Conservation (phyloP, 257 asterid genomes). For the Datura wrightii region DNA sequence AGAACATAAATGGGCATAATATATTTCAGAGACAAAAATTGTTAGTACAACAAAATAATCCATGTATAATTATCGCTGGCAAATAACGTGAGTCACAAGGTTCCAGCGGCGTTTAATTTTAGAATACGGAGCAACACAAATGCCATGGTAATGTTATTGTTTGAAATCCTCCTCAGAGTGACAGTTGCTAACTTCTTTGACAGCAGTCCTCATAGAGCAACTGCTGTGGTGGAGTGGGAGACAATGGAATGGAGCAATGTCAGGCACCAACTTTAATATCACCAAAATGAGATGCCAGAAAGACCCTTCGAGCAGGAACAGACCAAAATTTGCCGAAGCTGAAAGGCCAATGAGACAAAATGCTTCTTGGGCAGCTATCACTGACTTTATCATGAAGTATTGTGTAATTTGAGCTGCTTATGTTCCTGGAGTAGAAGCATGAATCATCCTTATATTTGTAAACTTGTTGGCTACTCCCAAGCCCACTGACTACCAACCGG, state of each 20-base stretch:
- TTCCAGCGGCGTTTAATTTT: neutral
- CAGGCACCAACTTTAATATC: neutral
- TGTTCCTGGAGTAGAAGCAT: conserved; percentile 60
- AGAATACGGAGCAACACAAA: neutral
- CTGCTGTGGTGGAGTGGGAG: neutral
- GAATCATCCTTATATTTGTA: conserved; percentile 46
- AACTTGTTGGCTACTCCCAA: conserved; percentile 70
- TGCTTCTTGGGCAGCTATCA: conserved; percentile 36
- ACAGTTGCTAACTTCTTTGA: conserved; percentile 8
- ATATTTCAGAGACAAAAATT: neutral
- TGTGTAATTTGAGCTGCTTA: conserved; percentile 80
- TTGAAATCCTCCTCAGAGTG: neutral
- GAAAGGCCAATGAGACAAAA: neutral
- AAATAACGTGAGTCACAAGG: neutral
- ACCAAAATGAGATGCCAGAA: conserved; percentile 24
- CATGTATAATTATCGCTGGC: conserved; percentile 3
- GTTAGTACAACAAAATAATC: neutral
- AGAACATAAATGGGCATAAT: neutral
- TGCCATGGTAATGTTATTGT: neutral
- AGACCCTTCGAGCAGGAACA: conserved; percentile 22
- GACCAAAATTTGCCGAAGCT: neutral
- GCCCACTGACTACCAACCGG: conserved; percentile 49
- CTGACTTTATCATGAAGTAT: conserved; percentile 60
- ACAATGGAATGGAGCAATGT: neutral
- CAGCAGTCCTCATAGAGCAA: neutral